Base-by-base conservation (phyloP, 352 stramenopile species). In the Globisporangium uncinulatum region DNA sequence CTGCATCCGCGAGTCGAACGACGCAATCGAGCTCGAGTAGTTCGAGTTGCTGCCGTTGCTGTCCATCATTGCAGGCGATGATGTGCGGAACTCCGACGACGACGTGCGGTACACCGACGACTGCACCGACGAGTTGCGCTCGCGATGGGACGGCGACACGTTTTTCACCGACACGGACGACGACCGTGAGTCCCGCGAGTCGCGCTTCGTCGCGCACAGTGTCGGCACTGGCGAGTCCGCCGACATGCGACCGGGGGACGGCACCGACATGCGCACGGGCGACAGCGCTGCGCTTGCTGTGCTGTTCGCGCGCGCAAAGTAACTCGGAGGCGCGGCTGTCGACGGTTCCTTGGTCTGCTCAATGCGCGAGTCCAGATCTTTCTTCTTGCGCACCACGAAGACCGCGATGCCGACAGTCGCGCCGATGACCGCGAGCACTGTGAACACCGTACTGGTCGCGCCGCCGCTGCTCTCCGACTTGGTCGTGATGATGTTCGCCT, bases 351-450 rank as follows among this genome's bases (percentile, higher is more conserved):
- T 88, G 29, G 80, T 59, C 21, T 76, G 70, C 46, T 75, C 52
- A 1, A 81, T 62, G 14, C 67, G 55, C 1, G 63, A 58, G 48
- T 86, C 78, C 20, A 89, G 66, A 1, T 58, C 60, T 31, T 56
- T 63, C 63, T 73, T 77, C 64, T 83, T 85, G 51, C 59, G 68
- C 15, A 89, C 61, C 14, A 86, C 69, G 39, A 91, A 74, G 46
- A 79, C 57, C 21, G 67, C 71, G 36, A 89, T 62, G 19, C 75
- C 61, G 1, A 51, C 76, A 29, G 74, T 80, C 11, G 69, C 61
- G 13, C 61, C 71, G 4, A 85, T 42, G 8, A 74, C 60, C 14
- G 74, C 78, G 15, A 91, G 51, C 29, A 91, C 71, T 4, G 71
- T 59, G 34, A 78, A 73, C 3, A 86, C 63, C 0, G 74, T 87